Evolutionary conservation across 306 rosid species (phyloP), one percentile per base, ranked within the genome.

Genomic region (Castanea crenata): DNA sequence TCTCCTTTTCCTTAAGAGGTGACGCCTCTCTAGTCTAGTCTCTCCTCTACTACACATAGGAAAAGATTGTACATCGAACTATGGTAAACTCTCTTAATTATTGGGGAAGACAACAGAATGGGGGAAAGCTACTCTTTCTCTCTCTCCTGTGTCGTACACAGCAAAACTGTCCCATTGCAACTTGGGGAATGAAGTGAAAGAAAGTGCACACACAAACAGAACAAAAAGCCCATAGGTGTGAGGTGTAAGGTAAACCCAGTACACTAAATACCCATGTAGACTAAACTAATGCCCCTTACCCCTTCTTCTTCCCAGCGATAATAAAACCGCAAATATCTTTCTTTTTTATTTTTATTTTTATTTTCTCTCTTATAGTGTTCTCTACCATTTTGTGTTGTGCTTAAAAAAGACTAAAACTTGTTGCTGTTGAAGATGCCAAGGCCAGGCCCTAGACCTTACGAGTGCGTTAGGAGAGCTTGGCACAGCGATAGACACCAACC

Each of bases 361-460:
- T 71, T 77, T 77, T 79, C 78, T 58, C 85, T 76, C 62, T 76
- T 13, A 49, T 49, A 41, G 46, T 2, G 46, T 13, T 49, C 73
- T 82, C 65, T 52, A 18, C 82, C 78, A 55, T 79, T 59, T 76
- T 75, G 83, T 64, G 83, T 64, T 68, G 35, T 61, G 70, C 14
- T 69, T 69, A 55, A 70, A 9, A 63, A 27, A 3, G 54, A 44
- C 56, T 78, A 61, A 73, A 61, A 69, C 23, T 83, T 69, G 46
- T 55, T 64, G 62, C 32, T 64, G 54, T 76, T 52, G 68, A 87
- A 89, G 97, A 96, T 96, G 99, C 99, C 99, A 71, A 78, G 99
- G 87, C 99, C 99, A 21, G 99, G 99, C 27, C 99, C 98, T 25
- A 92, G 99, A 84, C 99, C 99, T 71, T 96, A 96, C 71, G 99